Base-by-base conservation (phyloP, 2,329 filamentous ascomycete species). In the Endoconidiophora laricicola region DNA sequence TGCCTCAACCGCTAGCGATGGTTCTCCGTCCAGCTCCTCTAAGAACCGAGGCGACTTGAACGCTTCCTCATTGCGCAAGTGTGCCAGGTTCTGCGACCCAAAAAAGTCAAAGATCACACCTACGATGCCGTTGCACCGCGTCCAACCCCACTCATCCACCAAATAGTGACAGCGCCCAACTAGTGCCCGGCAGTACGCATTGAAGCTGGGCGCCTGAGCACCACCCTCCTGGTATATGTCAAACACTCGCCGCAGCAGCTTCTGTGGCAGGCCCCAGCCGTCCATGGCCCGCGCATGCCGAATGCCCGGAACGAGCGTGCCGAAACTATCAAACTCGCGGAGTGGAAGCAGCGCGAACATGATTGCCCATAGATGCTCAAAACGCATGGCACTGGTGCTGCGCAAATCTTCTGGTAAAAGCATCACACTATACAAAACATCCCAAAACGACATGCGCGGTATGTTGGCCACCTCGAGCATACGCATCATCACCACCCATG, bases 31-130 rank as follows among this genome's bases (percentile, higher is more conserved):
- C 2, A 83, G 69, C 16, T 74, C 64, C 44, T 79, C 75, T 0
- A 83, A 63, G 48, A 83, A 83, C 2, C 62, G 64, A 0, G 79
- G 76, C 3, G 79, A 82, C 49, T 67, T 67, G 56, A 74, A 74
- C 1, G 71, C 73, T 57, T 79, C 74, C 58, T 83, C 79, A 52
- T 82, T 81, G 37, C 76, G 72, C 40, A 83, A 59, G 59, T 83
- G 74, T 2, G 71, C 70, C 9, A 83, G 67, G 43, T 74, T 70
- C 54, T 78, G 74, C 2, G 72, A 71, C 7, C 76, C 78, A 56
- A 82, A 83, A 58, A 81, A 82, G 60, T 83, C 78, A 54, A 82
- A 83, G 2, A 83, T 71, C 1, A 71, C 66, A 1, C 78, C 76
- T 29, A 81, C 65, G 12, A 81, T 68, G 9, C 68, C 64, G 44